These are phyloP conservation scores for Coemansia sp. DNA, from an alignment of 192 early-diverging fungal species.

Conservation along the genomic window DNA sequence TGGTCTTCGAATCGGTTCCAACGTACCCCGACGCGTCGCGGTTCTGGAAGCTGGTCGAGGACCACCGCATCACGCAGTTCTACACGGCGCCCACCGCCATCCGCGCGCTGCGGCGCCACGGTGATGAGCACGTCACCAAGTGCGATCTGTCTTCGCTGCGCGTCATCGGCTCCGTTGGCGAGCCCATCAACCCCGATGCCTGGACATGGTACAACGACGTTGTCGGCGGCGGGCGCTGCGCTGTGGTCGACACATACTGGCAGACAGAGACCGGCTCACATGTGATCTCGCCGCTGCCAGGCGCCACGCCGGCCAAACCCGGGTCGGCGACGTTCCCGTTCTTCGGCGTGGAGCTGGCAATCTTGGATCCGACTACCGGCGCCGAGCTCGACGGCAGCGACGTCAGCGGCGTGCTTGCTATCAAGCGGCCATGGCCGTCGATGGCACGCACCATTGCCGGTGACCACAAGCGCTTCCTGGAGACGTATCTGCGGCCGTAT, in stretches of 20 bases:
- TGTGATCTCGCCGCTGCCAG: slow-evolving; percentile 89
- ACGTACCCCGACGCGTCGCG: slow-evolving; percentile 85
- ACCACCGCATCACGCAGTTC: slow-evolving; percentile 94
- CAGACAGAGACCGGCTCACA: slow-evolving; percentile 93
- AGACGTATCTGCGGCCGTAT: slow-evolving; percentile 92
- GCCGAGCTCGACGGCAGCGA: slow-evolving; percentile 79
- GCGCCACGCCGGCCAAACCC: slow-evolving; percentile 84
- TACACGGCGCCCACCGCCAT: slow-evolving; percentile 99
- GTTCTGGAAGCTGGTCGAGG: slow-evolving; percentile 83
- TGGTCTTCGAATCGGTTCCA: slow-evolving; percentile 93
- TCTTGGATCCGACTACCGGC: slow-evolving; percentile 85
- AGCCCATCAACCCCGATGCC: slow-evolving; percentile 97
- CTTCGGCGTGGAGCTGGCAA: slow-evolving; percentile 88
- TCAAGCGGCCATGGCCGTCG: slow-evolving; percentile 86
- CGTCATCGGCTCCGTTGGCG: slow-evolving; percentile 92
- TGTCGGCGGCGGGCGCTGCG: slow-evolving; percentile 81
- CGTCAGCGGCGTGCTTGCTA: slow-evolving; percentile 89
- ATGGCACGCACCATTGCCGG: slow-evolving; percentile 90
- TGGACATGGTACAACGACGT: slow-evolving; percentile 97
- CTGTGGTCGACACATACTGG: slow-evolving; percentile 98
- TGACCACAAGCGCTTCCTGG: slow-evolving; percentile 88
- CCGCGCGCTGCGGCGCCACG: slow-evolving; percentile 87
- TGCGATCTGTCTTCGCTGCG: slow-evolving; percentile 83
- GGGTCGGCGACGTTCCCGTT: slow-evolving; percentile 95
- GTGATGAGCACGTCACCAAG: slow-evolving; percentile 72